phyloP scores from a whole-genome alignment of 2,329 filamentous ascomycete genomes.

The Dactylonectria macrodidyma region DNA sequence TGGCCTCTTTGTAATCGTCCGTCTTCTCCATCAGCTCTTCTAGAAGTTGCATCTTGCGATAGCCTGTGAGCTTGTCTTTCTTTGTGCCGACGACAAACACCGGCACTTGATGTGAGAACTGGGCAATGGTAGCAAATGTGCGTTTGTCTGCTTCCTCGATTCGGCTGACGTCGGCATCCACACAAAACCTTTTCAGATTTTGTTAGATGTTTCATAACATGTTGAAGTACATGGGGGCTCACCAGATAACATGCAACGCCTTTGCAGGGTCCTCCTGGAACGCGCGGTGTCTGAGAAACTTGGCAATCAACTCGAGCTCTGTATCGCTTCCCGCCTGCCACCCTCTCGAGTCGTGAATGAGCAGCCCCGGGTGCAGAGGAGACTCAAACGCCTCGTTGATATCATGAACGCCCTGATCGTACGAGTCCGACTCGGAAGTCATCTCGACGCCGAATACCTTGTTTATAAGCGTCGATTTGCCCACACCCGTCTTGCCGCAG shows the following conservation, averaged over 20 bases:
- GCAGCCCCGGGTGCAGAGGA: slow-evolving; percentile 41
- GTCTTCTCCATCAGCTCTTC: slow-evolving; percentile 47
- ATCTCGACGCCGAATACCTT: slow-evolving; percentile 48
- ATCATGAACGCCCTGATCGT: slow-evolving; percentile 45
- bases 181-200: slow-evolving; percentile 37
- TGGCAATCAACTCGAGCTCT: slow-evolving; percentile 45
- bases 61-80: slow-evolving; percentile 45
- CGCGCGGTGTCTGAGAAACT: slow-evolving; percentile 44
- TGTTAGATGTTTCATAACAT: background rate
- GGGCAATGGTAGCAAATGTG: slow-evolving; percentile 45
- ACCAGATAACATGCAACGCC: slow-evolving; percentile 46
- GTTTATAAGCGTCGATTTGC: slow-evolving; percentile 48
- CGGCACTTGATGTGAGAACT: slow-evolving; percentile 45
- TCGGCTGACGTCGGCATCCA: slow-evolving; percentile 44
- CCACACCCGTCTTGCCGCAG: slow-evolving; percentile 45
- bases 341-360: slow-evolving; percentile 46
- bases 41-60: slow-evolving; percentile 37
- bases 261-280: slow-evolving; percentile 46
- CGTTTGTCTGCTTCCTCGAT: slow-evolving; percentile 47
- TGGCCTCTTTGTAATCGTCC: slow-evolving; percentile 44
- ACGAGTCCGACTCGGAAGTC: slow-evolving; percentile 42
- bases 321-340: slow-evolving; percentile 46
- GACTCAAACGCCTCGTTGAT: slow-evolving; percentile 47
- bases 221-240: rapidly evolving
- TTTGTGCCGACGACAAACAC: slow-evolving; percentile 47